Base-by-base conservation (phyloP, 768 basidiomycete species). In the Mycena chlorophos region DNA sequence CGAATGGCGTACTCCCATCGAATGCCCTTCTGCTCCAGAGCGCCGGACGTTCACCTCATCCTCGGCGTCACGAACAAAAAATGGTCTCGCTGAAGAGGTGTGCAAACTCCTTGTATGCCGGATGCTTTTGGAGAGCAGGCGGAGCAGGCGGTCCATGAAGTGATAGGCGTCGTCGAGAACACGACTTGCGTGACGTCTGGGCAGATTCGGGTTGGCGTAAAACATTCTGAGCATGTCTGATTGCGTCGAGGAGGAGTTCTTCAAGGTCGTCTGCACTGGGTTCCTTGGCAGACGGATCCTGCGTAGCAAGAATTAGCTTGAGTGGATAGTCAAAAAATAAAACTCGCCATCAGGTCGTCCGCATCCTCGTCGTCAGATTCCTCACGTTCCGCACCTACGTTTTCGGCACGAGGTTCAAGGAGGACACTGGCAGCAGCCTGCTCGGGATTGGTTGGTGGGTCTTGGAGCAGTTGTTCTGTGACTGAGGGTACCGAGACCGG, bases 101-200 rank as follows among this genome's bases (percentile, higher is more conserved):
- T 10, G 51, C 37, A 30, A 52, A 52, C 39, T 52, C 51, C 25
- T 52, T 52, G 39, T 30, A 51, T 1, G 42, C 40, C 3, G 52
- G 27, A 25, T 45, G 51, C 26, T 52, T 52, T 52, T 52, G 25
- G 51, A 43, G 23, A 53, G 19, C 1, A 51, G 42, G 19, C 52
- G 42, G 2, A 53, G 52, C 19, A 53, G 52, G 3, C 52, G 52
- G 25, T 53, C 52, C 52, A 53, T 53, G 42, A 53, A 45, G 20
- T 53, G 52, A 16, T 45, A 53, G 13, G 52, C 52, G 30, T 53
- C 52, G 12, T 53, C 42, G 4, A 53, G 42, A 14, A 53, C 52
- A 14, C 52, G 52, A 17, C 27, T 45, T 4, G 25, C 10, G 51
- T 42, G 34, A 37, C 34, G n/a, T 8, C 22, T 20, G 17, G 39